Evolutionary conservation across 1,284 basidiomycete species (phyloP), one percentile per base, ranked within the genome.

Genomic region (Tilletia indica): DNA sequence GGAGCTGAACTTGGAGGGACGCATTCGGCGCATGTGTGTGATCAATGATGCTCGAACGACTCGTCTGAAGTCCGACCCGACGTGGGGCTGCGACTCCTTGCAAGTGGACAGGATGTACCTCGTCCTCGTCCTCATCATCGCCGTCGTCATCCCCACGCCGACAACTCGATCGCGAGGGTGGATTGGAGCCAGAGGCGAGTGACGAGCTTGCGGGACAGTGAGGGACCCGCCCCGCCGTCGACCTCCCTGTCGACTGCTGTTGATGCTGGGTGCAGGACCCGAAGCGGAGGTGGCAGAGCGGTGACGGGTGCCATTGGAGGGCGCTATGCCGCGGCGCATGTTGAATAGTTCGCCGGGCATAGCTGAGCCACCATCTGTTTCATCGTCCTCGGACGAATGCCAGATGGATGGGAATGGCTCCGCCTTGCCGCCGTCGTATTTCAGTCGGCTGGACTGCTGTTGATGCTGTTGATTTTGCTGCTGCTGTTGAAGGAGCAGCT

Each of bases 11-110:
- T 16, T 54, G 51, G 12, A 54, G 51, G 12, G 51, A 54, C 21
- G 51, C 51, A 25, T 54, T 54, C 6, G 51, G 51, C 51, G 51
- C 51, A 54, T 54, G 51, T 8, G 51, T 54, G n/a, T 54, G 51
- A 19, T 54, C 51, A 6, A 54, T 8, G 16, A 54, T 54, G 21
- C 51, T 54, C 19, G 51, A 54, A 2, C 51, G 51, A 25, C 51
- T 54, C 51, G 51, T 54, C 51, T 54, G 51, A 11, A 54, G 51
- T 8, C 51, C 51, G 16, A 54, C 51, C 6, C 51, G 51, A 6
- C 11, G 16, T 19, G 51, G 21, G 51, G 51, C 19, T 19, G 51
- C 51, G 16, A 54, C 21, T 8, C 51, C 51, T 19, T 5, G 2
- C 19, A 19, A 25, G 8, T 54, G 51, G 16, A 25, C 51, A 6